Evolutionary conservation across 495 filamentous ascomycete species (phyloP).

Genomic region (Penicillium herquei): DNA sequence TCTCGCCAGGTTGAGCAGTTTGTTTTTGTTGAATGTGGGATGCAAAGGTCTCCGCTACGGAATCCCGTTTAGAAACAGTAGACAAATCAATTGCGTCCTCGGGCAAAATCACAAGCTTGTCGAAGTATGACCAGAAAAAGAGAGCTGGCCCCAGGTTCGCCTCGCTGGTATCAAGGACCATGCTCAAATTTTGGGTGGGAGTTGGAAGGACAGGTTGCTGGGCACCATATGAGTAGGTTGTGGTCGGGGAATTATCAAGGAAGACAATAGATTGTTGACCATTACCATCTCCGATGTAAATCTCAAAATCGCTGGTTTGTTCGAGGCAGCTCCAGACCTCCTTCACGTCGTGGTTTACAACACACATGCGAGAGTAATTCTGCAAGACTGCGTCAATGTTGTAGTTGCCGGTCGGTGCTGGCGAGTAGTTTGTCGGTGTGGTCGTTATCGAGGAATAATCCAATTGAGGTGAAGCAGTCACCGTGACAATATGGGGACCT

Average conservation of each 20-base stretch:
- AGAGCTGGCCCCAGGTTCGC: conserved; percentile 67
- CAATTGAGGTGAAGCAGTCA: conserved; percentile 55
- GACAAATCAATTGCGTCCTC: conserved; percentile 46
- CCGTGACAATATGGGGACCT: conserved; percentile 43
- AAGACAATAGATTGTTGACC: conserved; percentile 29
- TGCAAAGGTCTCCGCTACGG: conserved; percentile 26
- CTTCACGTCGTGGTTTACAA: conserved; percentile 56
- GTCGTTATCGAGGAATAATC: conserved; percentile 63
- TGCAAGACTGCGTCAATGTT: conserved; percentile 57
- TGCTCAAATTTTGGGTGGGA: conserved; percentile 47
- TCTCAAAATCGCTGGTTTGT: conserved; percentile 34
- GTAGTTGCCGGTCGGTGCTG: conserved; percentile 65
- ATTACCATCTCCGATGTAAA: conserved; percentile 30
- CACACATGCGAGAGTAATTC: conserved; percentile 62
- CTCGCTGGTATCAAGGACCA: conserved; percentile 66
- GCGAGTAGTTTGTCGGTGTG: conserved; percentile 55
- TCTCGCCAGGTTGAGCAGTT: conserved; percentile 57
- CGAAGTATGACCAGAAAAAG: conserved; percentile 67
- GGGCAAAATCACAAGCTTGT: conserved; percentile 78
- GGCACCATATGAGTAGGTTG: conserved; percentile 64
- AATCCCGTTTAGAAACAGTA: conserved; percentile 27
- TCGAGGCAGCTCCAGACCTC: conserved; percentile 68
- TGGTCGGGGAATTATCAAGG: conserved; percentile 26
- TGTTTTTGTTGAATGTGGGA: conserved; percentile 37
- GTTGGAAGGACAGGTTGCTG: conserved; percentile 61